Conservation (phyloP, 2,329 filamentous ascomycete species). For the Capronia epimyces region DNA sequence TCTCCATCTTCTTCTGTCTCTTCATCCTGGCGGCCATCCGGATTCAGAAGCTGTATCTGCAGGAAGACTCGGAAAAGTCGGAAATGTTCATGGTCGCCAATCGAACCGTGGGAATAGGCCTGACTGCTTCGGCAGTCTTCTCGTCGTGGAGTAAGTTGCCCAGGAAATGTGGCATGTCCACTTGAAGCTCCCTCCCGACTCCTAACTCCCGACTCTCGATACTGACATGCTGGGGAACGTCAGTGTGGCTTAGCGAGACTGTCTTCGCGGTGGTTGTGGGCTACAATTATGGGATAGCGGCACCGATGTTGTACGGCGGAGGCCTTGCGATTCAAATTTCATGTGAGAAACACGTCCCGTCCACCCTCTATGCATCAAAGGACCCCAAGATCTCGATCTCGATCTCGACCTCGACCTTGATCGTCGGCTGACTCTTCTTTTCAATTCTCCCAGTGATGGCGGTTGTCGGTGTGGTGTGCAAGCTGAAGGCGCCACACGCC, state of each 20-base stretch:
- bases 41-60: slow-evolving; percentile 42
- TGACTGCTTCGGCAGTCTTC: slow-evolving; percentile 38
- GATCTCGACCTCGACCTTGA: too few relatives aligned
- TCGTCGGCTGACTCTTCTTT: too few relatives aligned
- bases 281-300: slow-evolving; percentile 35
- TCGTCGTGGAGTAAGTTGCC: slow-evolving; percentile 33
- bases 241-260: slow-evolving; percentile 38
- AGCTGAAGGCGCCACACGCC: slow-evolving; percentile 47
- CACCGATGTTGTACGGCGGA: slow-evolving; percentile 38
- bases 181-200: too few relatives aligned
- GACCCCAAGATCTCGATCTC: too few relatives aligned
- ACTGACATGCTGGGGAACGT: too few relatives aligned
- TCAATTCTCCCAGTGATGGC: too few relatives aligned
- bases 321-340: slow-evolving; percentile 47
- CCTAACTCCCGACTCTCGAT: too few relatives aligned
- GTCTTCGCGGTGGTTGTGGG: slow-evolving; percentile 35
- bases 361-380: too few relatives aligned
- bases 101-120: slow-evolving; percentile 35
- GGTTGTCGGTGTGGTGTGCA: slow-evolving; percentile 45
- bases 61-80: slow-evolving; percentile 42
- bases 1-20: slow-evolving; percentile 45
- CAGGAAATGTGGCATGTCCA: not conserved
- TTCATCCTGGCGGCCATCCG: slow-evolving; percentile 46
- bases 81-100: slow-evolving; percentile 41
- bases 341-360: too few relatives aligned